These are phyloP conservation scores for Fusarium austroafricanum DNA, from an alignment of 2,329 filamentous ascomycete genomes.

Conservation along the genomic window DNA sequence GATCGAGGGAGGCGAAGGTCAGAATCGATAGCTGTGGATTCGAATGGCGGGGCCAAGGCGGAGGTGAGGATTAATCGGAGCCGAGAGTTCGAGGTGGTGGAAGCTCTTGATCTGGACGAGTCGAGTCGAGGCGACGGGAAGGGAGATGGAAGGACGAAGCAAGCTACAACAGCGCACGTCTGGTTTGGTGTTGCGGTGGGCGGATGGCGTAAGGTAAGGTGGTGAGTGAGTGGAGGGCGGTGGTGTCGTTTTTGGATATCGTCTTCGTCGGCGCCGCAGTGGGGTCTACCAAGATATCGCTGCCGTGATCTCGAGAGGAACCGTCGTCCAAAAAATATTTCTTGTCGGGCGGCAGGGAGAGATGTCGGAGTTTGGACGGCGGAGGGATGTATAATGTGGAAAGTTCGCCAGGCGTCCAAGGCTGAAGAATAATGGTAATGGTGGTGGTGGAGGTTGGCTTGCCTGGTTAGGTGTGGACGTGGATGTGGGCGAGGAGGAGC, in stretches of 20 bases:
- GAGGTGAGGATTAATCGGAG: conserved; percentile 32
- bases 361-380: conserved; percentile 23
- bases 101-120: conserved; percentile 25
- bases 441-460: conserved; percentile 11
- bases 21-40: conserved; percentile 33
- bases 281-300: conserved; percentile 41
- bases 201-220: conserved; percentile 21
- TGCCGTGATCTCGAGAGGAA: conserved; percentile 28
- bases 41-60: conserved; percentile 38
- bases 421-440: conserved; percentile 34
- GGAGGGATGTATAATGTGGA: conserved; percentile 30
- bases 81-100: conserved; percentile 20
- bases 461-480: conserved; percentile 26
- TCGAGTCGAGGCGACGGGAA: conserved; percentile 20
- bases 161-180: conserved; percentile 40
- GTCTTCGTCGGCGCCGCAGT: conserved; percentile 41
- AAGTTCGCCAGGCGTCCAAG: conserved; percentile 36
- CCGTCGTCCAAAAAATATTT: conserved; percentile 31
- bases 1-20: conserved; percentile 39
- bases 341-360: conserved; percentile 14
- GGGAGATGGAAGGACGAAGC: conserved; percentile 29
- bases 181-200: conserved; percentile 41
- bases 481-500: conserved; percentile 5
- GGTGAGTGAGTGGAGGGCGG: conserved; percentile 30
- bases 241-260: conserved; percentile 43